These are phyloP conservation scores for Sclerotinia nivalis DNA, from an alignment of 2,329 filamentous ascomycete genomes.

Conservation along the genomic window DNA sequence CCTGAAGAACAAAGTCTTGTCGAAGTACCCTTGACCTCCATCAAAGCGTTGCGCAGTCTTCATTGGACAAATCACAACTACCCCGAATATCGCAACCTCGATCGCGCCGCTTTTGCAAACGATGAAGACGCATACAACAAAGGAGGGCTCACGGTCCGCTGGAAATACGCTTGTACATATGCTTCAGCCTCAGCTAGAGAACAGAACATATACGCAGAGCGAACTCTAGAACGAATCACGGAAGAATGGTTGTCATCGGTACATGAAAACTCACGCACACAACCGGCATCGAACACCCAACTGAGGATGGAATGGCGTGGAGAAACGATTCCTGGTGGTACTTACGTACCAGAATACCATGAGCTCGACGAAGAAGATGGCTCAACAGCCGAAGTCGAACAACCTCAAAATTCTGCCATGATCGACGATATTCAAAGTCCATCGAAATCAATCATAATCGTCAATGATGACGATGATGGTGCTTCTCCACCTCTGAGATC, in stretches of 20 bases:
- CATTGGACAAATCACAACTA: slow-evolving; percentile 57
- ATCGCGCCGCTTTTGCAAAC: slow-evolving; percentile 11
- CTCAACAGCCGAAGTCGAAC: background rate
- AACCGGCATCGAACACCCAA: slow-evolving; percentile 24
- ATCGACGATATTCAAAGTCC: background rate
- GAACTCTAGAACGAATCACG: slow-evolving; percentile 30
- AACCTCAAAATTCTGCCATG: background rate
- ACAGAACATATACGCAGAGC: slow-evolving; percentile 33
- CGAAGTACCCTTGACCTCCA: slow-evolving; percentile 45
- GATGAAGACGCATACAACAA: slow-evolving; percentile 26
- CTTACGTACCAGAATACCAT: slow-evolving; percentile 37
- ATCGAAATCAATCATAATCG: background rate
- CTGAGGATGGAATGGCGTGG: slow-evolving; percentile 44
- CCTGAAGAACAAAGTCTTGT: slow-evolving; percentile 44
- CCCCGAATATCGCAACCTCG: slow-evolving; percentile 43
- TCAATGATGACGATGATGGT: background rate
- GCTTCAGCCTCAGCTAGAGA: slow-evolving; percentile 30
- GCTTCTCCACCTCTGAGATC: background rate
- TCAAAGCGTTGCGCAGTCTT: slow-evolving; percentile 48
- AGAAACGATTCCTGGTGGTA: slow-evolving; percentile 45
- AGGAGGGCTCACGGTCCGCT: slow-evolving; percentile 54
- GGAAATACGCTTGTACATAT: slow-evolving; percentile 45
- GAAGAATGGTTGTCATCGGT: background rate
- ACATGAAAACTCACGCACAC: background rate
- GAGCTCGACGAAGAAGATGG: slow-evolving; percentile 25